phyloP scores from a whole-genome alignment of 2,329 filamentous ascomycete species.

The Diaporthe aspalathi region DNA sequence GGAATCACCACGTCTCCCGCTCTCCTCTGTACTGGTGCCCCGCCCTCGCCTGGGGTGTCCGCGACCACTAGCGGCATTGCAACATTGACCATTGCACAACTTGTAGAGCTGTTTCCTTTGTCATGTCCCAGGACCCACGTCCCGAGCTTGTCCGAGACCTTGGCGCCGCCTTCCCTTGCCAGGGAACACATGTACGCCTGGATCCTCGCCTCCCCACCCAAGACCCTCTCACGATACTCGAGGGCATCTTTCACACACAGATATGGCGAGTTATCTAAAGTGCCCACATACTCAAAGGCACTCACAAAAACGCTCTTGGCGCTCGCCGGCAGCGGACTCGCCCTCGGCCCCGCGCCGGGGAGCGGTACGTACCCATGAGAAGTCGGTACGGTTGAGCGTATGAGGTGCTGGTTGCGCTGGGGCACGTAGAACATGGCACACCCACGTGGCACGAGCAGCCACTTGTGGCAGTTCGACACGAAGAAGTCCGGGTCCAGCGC shows the following conservation, averaged over 20 bases:
- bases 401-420: slow-evolving; percentile 77
- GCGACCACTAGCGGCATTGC: slow-evolving; percentile 71
- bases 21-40: slow-evolving; percentile 41
- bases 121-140: slow-evolving; percentile 79
- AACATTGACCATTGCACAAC: slow-evolving; percentile 80
- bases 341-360: slow-evolving; percentile 44
- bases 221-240: slow-evolving; percentile 73
- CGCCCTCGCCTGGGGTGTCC: too few relatives aligned
- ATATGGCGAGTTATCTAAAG: slow-evolving; percentile 78
- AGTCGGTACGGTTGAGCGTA: slow-evolving; percentile 81
- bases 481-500: slow-evolving; percentile 85
- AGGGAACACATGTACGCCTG: slow-evolving; percentile 71
- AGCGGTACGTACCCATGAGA: slow-evolving; percentile 78
- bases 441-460: slow-evolving; percentile 84
- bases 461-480: slow-evolving; percentile 89
- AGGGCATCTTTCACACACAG: slow-evolving; percentile 79
- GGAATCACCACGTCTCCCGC: slow-evolving; percentile 48
- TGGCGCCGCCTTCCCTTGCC: slow-evolving; percentile 71
- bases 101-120: slow-evolving; percentile 59
- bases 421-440: slow-evolving; percentile 87
- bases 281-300: slow-evolving; percentile 83
- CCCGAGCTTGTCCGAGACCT: slow-evolving; percentile 71
- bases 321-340: slow-evolving; percentile 56
- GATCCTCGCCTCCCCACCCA: slow-evolving; percentile 81
- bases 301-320: slow-evolving; percentile 70